These are phyloP conservation scores for Ascochyta rabiei DNA, from an alignment of 2,329 filamentous ascomycete genomes.

Conservation along the genomic window DNA sequence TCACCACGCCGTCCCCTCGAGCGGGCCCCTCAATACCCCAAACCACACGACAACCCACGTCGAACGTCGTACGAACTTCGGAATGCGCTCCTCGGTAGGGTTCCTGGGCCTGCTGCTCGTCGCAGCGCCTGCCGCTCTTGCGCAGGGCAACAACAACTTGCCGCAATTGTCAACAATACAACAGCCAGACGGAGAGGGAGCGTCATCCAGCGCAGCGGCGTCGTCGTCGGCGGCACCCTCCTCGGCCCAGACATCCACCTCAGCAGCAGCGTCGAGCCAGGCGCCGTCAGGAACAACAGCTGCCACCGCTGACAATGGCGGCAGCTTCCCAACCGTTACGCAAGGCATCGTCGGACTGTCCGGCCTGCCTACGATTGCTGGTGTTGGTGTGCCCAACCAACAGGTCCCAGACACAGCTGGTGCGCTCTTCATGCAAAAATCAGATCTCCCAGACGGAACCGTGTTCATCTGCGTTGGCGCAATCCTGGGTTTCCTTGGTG, in stretches of 20 bases:
- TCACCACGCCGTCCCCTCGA: slow-evolving; percentile 34
- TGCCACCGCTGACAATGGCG: slow-evolving; percentile 15
- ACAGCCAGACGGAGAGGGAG: slow-evolving; percentile 29
- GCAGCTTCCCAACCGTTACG: slow-evolving; percentile 17
- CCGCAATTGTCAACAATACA: slow-evolving; percentile 37
- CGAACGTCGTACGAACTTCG: slow-evolving; percentile 21
- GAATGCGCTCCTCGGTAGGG: slow-evolving; percentile 41
- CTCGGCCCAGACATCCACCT: slow-evolving; percentile 16
- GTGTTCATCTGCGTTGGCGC: slow-evolving; percentile 96
- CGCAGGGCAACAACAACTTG: slow-evolving; percentile 36
- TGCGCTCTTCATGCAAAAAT: slow-evolving; percentile 92
- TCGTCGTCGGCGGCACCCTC: slow-evolving; percentile 27
- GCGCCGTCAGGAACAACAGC: slow-evolving; percentile 13
- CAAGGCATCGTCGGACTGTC: slow-evolving; percentile 39
- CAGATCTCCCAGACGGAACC: slow-evolving; percentile 84
- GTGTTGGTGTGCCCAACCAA: slow-evolving; percentile 68
- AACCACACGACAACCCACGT: slow-evolving; percentile 15
- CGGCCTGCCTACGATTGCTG: slow-evolving; percentile 61
- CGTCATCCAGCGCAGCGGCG: slow-evolving; percentile 18
- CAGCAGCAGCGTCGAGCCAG: slow-evolving; percentile 25
- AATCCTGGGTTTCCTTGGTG: slow-evolving; percentile 79
- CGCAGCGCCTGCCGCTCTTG: slow-evolving; percentile 38
- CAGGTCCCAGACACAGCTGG: slow-evolving; percentile 80
- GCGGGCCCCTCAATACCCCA: slow-evolving; percentile 17
- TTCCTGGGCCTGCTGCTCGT: slow-evolving; percentile 40